These are phyloP conservation scores for Ormosia semicastrata DNA, from an alignment of 306 rosid genomes.

Conservation along the genomic window DNA sequence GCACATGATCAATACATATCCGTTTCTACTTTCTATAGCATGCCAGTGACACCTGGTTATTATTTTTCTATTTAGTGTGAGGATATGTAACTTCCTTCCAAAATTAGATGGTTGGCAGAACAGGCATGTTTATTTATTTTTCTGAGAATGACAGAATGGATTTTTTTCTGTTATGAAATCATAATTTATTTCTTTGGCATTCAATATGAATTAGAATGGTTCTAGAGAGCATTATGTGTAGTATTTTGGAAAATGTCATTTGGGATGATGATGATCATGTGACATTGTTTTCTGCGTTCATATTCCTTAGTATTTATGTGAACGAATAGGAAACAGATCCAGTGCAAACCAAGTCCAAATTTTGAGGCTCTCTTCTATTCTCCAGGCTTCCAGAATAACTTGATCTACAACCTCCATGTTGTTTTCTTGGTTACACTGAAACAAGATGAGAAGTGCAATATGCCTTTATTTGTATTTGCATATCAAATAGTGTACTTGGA, in stretches of 20 bases:
- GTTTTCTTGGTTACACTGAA: neutral
- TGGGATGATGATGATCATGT: slow-evolving; percentile 9
- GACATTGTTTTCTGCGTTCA: slow-evolving; percentile 1
- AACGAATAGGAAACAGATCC: slow-evolving; percentile 12
- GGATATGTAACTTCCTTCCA: neutral
- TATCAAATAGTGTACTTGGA: neutral
- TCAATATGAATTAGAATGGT: slow-evolving; percentile 11
- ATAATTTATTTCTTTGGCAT: neutral
- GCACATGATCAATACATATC: neutral
- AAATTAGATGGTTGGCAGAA: slow-evolving; percentile 6
- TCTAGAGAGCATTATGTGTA: slow-evolving; percentile 25
- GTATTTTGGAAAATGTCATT: neutral
- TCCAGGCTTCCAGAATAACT: slow-evolving; percentile 2
- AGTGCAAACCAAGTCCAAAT: slow-evolving; percentile 3
- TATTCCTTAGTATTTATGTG: neutral
- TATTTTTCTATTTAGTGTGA: neutral
- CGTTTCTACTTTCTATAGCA: neutral
- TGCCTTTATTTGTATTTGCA: neutral
- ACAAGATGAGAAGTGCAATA: neutral
- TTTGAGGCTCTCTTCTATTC: neutral
- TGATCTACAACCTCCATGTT: slow-evolving; percentile 12
- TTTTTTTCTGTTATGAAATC: neutral
- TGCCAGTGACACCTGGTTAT: neutral
- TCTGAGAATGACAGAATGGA: neutral
- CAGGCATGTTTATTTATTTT: neutral